phyloP scores from a whole-genome alignment of 352 stramenopile genomes.

The Pythium rishiriense region DNA sequence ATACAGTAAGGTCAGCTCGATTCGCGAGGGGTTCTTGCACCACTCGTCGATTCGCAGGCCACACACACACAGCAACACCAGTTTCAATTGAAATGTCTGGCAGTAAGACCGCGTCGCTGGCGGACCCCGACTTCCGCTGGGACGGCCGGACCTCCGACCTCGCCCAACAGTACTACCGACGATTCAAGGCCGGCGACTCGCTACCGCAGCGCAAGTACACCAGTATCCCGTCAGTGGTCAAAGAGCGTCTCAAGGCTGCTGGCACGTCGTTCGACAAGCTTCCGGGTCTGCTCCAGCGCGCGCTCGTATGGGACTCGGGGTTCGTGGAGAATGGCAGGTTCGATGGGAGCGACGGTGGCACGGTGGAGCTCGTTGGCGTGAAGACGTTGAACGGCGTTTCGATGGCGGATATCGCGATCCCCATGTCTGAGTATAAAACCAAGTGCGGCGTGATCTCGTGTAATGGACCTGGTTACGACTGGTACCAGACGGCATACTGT shows the following conservation, averaged over 20 bases:
- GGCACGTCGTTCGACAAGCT: conserved; percentile 19
- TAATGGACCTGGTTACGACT: too few relatives aligned
- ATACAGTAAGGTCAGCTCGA: too few relatives aligned
- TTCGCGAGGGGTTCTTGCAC: too few relatives aligned
- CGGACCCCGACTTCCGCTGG: conserved; percentile 21
- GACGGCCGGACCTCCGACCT: conserved; percentile 29
- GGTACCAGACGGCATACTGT: conserved; percentile 16
- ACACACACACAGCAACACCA: not conserved
- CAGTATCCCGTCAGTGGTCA: conserved; percentile 19
- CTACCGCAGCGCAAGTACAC: not conserved
- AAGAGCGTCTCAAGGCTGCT: conserved; percentile 9
- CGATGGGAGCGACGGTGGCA: too few relatives aligned
- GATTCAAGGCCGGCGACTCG: conserved; percentile 10
- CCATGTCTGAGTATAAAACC: too few relatives aligned
- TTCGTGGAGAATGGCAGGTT: conserved; percentile 8
- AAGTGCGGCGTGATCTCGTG: too few relatives aligned
- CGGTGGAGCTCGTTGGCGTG: conserved; percentile 13
- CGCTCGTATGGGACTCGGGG: conserved; percentile 29
- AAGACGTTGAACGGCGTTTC: conserved; percentile 18
- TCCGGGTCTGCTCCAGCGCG: conserved; percentile 24
- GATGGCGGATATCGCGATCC: conserved; percentile 30
- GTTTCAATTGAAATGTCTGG: not conserved
- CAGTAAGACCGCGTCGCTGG: not conserved
- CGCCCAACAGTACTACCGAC: conserved; percentile 33
- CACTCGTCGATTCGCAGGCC: not conserved